Evolutionary conservation across 2,329 filamentous ascomycete genomes (phyloP), one percentile per base, ranked within the genome.

Genomic region (Huntiella bhutanensis): DNA sequence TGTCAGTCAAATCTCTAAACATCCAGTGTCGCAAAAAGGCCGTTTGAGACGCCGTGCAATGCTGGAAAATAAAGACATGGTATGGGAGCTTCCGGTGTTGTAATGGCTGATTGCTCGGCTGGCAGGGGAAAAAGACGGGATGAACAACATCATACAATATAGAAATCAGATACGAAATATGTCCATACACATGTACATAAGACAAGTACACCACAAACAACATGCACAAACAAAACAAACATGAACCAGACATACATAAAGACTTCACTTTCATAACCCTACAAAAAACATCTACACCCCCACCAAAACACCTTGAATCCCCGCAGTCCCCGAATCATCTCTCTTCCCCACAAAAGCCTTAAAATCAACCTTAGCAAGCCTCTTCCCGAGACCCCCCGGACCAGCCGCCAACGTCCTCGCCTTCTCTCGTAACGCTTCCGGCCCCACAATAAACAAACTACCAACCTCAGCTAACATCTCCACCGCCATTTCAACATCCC

Each of bases 381-480:
- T 76, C 57, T 68, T 74, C 17, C 67, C 67, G 32, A 56, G 63
- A 33, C 60, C 62, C 43, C 56, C 59, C 49, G 53, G 60, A 44
- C 56, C 66, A 48, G 60, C 60, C 51, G 58, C 67, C 49, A 80
- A 61, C 49, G 73, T 75, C 48, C 80, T 67, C 45, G 77, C 71
- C 55, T 81, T 71, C 62, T 87, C 82, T 43, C 75, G 68, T 50
- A 87, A 64, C 33, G 82, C 82, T 60, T 87, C 82, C 8, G 80
- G 75, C 2, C 85, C 84, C 56, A 98, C 84, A 52, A 98, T 93
- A 59, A 98, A 98, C 45, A 98, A 64, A 57, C 87, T 95, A 8
- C 87, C 88, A 49, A 98, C 85, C 66, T 98, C 91, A 19, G 85
- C 80, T 50, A 98, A 64, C 40, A 94, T 74, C 64, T 98, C 88